Evolutionary conservation across 371 early-diverging fungal species (phyloP), one percentile per base, ranked within the genome.

Genomic region (Saksenaea oblongispora): DNA sequence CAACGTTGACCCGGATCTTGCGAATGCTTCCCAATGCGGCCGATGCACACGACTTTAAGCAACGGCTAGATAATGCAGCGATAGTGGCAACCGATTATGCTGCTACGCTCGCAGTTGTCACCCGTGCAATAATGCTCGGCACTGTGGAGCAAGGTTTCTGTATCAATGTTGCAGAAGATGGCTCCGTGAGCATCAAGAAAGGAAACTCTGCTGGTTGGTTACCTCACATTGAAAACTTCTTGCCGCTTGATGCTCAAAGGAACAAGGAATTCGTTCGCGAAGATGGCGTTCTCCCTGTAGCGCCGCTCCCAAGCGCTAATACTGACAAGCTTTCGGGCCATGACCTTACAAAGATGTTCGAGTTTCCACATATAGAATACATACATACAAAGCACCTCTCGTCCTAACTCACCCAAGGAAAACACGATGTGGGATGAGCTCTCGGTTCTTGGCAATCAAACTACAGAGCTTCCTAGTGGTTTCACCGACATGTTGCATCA

Each of bases 391-490:
- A n/a, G n/a, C n/a, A n/a, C n/a, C n/a, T n/a, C n/a, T n/a, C n/a
- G n/a, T n/a, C n/a, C n/a, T n/a, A n/a, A n/a, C n/a, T 36, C 36
- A 13, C 36, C 36, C 5, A 36, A 36, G 36, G 36, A 36, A 13
- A 36, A 36, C 36, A 36, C 5, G 36, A 36, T 13, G 13, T 36
- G 36, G 36, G 13, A 36, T 13, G 36, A 36, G 36, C 13, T 36
- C 8, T 36, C 36, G 13, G 36, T 36, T 36, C 36, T 34, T 54
- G 54, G 1, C 55, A 59, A 14, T 51, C 69, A 44, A 18, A 63
- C 71, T 34, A 27, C 68, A 59, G 75, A 74, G 24, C 41, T 73
- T 39, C 73, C 73, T 61, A 68, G 69, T 34, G 34, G 67, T 57
- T 31, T 14, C n/a, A 34, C 44, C 36, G 13, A 36, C 5, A 36